Evolutionary conservation across 2,329 filamentous ascomycete genomes (phyloP).

Genomic region (Nakataea oryzae): DNA sequence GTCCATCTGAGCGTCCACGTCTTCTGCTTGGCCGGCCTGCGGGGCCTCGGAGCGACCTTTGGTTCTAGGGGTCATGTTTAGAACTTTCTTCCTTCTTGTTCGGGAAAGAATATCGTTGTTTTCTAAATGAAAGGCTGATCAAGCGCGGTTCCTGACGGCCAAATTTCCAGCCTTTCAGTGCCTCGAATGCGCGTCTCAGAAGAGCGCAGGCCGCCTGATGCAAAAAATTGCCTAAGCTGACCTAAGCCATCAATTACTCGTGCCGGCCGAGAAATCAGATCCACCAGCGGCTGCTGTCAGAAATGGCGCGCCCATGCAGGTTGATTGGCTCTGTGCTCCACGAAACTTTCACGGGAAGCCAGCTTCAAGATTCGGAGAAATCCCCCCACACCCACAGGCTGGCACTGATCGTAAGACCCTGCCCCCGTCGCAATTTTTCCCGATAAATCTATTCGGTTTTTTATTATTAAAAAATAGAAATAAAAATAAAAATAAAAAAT

Average conservation of each 20-base stretch:
- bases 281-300: no score
- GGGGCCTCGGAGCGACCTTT: slow-evolving; percentile 18
- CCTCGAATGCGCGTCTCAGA: no score
- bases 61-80: slow-evolving; percentile 28
- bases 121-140: not conserved
- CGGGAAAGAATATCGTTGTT: not conserved
- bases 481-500: not conserved
- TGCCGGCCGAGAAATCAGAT: not conserved
- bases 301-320: not conserved
- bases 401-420: not conserved
- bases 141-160: not conserved
- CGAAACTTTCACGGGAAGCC: not conserved
- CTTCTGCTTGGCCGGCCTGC: slow-evolving; percentile 11
- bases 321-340: no score
- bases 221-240: not conserved
- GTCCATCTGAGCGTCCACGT: slow-evolving; percentile 27
- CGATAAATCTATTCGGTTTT: no score
- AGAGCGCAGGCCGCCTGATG: not conserved
- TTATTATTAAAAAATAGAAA: no score
- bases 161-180: not conserved
- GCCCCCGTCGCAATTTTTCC: no score
- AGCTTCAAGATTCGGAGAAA: not conserved
- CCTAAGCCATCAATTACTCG: not conserved
- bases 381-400: not conserved
- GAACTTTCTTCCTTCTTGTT: not conserved